Conservation (phyloP, 1,284 basidiomycete genomes). For the Ustilago nuda region DNA sequence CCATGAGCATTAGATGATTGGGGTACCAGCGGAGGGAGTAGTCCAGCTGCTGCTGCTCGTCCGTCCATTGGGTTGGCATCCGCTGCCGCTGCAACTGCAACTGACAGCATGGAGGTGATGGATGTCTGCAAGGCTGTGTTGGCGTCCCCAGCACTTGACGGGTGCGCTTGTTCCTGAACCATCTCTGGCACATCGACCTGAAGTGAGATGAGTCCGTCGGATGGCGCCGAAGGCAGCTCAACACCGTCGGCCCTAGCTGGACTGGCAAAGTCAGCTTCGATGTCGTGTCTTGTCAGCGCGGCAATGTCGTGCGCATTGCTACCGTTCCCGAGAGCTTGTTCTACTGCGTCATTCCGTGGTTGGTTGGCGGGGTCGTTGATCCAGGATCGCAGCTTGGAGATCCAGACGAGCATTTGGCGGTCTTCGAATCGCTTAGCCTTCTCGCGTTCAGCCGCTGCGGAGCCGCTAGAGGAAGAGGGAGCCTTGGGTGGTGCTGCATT, state of each 20-base stretch:
- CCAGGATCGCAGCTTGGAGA: conserved; percentile 57
- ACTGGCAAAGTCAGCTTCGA: background rate
- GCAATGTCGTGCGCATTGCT: background rate
- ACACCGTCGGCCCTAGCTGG: background rate
- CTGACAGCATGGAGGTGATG: background rate
- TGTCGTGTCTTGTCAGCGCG: background rate
- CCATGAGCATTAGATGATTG: background rate
- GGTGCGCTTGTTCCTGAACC: conserved; percentile 9
- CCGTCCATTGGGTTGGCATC: background rate
- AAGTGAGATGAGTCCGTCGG: conserved; percentile 37
- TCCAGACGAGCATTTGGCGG: conserved; percentile 60
- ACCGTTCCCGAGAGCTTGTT: background rate
- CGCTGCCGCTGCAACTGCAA: background rate
- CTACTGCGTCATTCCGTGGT: background rate
- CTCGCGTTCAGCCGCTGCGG: conserved; percentile 67
- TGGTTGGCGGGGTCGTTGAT: conserved; percentile 45
- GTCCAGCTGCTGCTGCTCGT: conserved; percentile 1
- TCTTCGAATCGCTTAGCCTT: conserved; percentile 53
- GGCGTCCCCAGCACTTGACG: background rate
- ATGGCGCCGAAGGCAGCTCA: conserved; percentile 13
- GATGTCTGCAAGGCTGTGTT: background rate
- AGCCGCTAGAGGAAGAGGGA: conserved; percentile 26
- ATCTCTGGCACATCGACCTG: conserved; percentile 34
- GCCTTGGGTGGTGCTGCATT: conserved; percentile 35
- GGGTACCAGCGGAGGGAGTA: conserved; percentile 35